These are phyloP conservation scores for Tetradesmus lagerheimii DNA, from an alignment of 139 green algal genomes.

Conservation along the genomic window DNA sequence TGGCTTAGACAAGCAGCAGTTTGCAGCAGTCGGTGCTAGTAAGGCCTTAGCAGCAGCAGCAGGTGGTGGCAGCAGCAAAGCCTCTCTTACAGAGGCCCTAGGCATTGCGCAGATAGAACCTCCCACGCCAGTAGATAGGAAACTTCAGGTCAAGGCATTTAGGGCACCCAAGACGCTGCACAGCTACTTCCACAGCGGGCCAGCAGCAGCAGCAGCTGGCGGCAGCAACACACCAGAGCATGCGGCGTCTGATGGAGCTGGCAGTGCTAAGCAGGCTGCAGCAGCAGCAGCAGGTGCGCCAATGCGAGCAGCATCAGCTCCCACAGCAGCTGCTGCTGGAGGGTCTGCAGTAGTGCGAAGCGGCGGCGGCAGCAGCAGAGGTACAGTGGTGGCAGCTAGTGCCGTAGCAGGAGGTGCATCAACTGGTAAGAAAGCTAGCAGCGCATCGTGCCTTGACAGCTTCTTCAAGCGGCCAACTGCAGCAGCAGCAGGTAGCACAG, in stretches of 20 bases:
- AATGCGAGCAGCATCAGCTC: background rate
- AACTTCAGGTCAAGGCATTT: constrained; percentile 57
- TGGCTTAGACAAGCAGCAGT: background rate
- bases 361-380: background rate
- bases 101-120: constrained; percentile 48
- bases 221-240: background rate
- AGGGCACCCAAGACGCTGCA: constrained; percentile 64
- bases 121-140: constrained; percentile 62
- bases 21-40: background rate
- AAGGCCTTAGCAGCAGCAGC: background rate
- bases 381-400: background rate
- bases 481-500: constrained; percentile 12
- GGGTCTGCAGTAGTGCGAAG: background rate
- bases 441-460: background rate
- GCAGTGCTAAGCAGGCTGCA: background rate
- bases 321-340: background rate
- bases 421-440: background rate
- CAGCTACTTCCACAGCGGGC: constrained; percentile 63
- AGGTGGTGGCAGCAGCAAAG: background rate
- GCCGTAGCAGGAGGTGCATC: background rate
- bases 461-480: constrained; percentile 16
- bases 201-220: background rate
- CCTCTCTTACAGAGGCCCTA: background rate
- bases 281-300: background rate
- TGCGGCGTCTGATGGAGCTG: background rate